These are phyloP conservation scores for Trametes elegans DNA, from an alignment of 768 basidiomycete genomes.

Conservation along the genomic window DNA sequence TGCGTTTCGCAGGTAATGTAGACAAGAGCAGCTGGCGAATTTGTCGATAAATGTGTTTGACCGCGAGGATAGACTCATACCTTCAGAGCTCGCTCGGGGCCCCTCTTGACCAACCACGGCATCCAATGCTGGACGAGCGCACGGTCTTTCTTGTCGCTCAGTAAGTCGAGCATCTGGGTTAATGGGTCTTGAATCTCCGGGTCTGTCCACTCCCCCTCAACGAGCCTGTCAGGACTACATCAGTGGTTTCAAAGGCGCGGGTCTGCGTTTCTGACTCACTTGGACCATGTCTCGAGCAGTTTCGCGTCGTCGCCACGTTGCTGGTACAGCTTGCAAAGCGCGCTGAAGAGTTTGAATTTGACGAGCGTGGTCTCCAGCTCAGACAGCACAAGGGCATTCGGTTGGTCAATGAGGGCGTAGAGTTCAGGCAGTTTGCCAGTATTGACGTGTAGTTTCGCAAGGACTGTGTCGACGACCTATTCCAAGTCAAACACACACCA, in stretches of 20 bases:
- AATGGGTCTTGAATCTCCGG: conserved; percentile 63
- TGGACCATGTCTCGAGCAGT: conserved; percentile 65
- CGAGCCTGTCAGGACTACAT: conserved; percentile 42
- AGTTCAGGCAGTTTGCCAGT: conserved; percentile 62
- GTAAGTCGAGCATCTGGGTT: conserved; percentile 52
- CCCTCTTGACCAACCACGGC: conserved; percentile 72
- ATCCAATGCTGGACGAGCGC: conserved; percentile 70
- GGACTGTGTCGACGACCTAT: conserved; percentile 79
- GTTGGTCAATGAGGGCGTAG: conserved; percentile 53
- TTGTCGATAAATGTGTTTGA: neutral
- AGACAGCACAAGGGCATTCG: conserved; percentile 47
- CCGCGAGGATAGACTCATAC: conserved; percentile 38
- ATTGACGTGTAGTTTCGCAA: conserved; percentile 70
- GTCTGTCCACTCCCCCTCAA: conserved; percentile 65
- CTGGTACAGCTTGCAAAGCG: conserved; percentile 60
- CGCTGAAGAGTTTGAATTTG: conserved; percentile 51
- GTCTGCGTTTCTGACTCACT: conserved; percentile 42
- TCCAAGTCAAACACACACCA: neutral
- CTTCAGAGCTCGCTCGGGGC: conserved; percentile 69
- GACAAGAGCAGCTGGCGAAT: conserved; percentile 56
- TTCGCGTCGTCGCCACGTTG: conserved; percentile 56
- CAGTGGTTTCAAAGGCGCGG: neutral
- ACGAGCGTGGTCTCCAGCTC: conserved; percentile 64
- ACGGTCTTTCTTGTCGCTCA: conserved; percentile 59
- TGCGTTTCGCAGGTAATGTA: conserved; percentile 53